A percentile compares a stretch with the other conserved stretches of the same genome.
Evolutionary conservation across 1,139 yeast genomes (phyloP).

Genomic region (Blastobotrys buckinghamii): DNA sequence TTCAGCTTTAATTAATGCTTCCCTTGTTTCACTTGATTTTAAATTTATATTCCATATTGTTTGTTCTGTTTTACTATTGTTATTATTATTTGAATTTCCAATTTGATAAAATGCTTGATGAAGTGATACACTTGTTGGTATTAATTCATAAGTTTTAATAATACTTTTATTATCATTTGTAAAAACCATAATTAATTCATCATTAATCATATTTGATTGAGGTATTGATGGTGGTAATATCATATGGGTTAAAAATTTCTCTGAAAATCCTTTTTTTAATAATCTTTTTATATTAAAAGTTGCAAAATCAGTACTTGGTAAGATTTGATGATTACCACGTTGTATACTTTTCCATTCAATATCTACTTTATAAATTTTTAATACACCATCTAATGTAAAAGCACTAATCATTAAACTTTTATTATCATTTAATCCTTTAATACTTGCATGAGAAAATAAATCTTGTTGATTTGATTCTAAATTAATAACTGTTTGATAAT

Average conservation of each 20-base stretch:
- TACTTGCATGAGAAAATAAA: slow-evolving; percentile 43
- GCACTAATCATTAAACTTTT: slow-evolving; percentile 46
- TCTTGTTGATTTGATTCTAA: slow-evolving; percentile 20
- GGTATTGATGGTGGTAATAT: slow-evolving; percentile 24
- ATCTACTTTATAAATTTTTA: slow-evolving; percentile 44
- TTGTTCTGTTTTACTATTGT: slow-evolving; percentile 7
- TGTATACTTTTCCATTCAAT: slow-evolving; percentile 53
- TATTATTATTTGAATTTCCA: slow-evolving; percentile 17
- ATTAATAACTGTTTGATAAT: slow-evolving; percentile 26
- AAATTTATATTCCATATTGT: slow-evolving; percentile 10
- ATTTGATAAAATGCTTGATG: slow-evolving; percentile 27
- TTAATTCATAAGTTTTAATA: slow-evolving; percentile 24
- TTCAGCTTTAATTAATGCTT: slow-evolving; percentile 19
- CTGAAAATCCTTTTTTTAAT: slow-evolving; percentile 13
- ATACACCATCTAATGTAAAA: slow-evolving; percentile 39
- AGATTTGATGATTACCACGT: slow-evolving; percentile 13
- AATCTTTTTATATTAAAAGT: slow-evolving; percentile 14
- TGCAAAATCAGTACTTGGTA: slow-evolving; percentile 18
- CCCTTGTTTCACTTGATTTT: slow-evolving; percentile 6
- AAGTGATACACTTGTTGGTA: slow-evolving; percentile 30
- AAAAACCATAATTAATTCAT: slow-evolving; percentile 37
- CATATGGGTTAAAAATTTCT: slow-evolving; percentile 25
- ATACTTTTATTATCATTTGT: slow-evolving; percentile 20
- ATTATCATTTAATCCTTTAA: slow-evolving; percentile 50
- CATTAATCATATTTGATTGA: slow-evolving; percentile 15